phyloP scores from a whole-genome alignment of 352 stramenopile species.

The Phytophthora multivora region DNA sequence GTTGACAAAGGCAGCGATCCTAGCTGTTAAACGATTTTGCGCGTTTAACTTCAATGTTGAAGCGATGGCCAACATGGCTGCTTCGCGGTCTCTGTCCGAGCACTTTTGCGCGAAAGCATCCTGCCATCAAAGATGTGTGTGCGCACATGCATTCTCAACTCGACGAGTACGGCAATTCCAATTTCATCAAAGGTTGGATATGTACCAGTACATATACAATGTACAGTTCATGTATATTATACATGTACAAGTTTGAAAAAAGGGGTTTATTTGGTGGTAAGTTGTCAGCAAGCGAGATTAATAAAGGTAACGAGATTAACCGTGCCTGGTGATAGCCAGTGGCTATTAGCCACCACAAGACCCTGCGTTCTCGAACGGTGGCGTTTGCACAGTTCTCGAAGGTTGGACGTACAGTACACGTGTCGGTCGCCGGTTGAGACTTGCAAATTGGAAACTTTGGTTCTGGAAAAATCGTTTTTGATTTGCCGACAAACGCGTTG shows the following conservation, averaged over 20 bases:
- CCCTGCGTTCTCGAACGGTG: too few species aligned
- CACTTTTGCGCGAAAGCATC: slow-evolving; percentile 8
- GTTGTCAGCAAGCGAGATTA: neutral
- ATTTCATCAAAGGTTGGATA: too few species aligned
- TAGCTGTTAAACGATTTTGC: slow-evolving; percentile 4
- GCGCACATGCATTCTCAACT: neutral
- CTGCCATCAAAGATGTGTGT: slow-evolving; percentile 21
- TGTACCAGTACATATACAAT: too few species aligned
- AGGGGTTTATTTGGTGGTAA: neutral
- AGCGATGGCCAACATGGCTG: neutral
- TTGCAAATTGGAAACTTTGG: neutral
- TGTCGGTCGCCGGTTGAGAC: neutral
- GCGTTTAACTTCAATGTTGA: slow-evolving; percentile 16
- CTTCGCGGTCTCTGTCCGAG: neutral
- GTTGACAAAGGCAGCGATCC: too few species aligned
- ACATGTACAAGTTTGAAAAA: neutral
- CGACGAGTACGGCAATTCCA: too few species aligned
- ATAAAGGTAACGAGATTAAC: neutral
- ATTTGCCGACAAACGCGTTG: slow-evolving; percentile 4
- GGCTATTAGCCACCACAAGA: too few species aligned
- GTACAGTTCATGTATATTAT: too few species aligned
- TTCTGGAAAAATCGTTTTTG: slow-evolving; percentile 13
- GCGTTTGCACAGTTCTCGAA: too few species aligned
- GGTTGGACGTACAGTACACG: neutral
- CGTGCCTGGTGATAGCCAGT: too few species aligned